phyloP scores from a whole-genome alignment of 805 yeast genomes.

The Lipomyces japonicus region DNA sequence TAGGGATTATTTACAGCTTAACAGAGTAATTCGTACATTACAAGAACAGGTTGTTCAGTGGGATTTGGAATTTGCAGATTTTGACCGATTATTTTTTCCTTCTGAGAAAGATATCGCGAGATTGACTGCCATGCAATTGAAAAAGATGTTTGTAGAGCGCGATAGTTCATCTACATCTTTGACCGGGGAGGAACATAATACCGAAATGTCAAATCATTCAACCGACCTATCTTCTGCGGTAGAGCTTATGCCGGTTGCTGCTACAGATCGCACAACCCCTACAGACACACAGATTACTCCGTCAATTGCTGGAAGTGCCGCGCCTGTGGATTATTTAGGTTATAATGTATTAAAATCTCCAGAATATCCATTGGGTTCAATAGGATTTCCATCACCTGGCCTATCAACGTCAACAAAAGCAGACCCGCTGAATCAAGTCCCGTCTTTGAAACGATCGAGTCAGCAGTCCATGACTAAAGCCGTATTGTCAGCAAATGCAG shows the following conservation, averaged over 20 bases:
- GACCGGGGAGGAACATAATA: conserved; percentile 15
- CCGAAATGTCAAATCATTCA: background rate
- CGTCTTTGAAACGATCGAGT: background rate
- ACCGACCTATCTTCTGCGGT: conserved; percentile 15
- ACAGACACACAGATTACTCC: no score
- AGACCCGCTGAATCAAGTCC: background rate
- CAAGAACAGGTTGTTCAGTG: conserved; percentile 82
- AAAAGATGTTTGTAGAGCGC: conserved; percentile 61
- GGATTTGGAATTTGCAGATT: conserved; percentile 78
- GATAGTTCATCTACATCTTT: conserved; percentile 24
- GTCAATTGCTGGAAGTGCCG: no score
- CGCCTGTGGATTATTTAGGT: no score
- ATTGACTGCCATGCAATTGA: conserved; percentile 82
- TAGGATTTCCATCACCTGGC: conserved; percentile 25
- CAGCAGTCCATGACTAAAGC: background rate
- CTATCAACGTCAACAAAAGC: conserved; percentile 10
- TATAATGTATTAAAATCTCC: background rate
- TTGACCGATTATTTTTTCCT: conserved; percentile 76
- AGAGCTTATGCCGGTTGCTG: conserved; percentile 23
- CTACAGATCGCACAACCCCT: background rate
- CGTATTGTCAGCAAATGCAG: conserved; percentile 1
- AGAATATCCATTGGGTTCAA: background rate
- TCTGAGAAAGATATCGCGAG: conserved; percentile 89
- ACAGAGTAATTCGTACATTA: conserved; percentile 61
- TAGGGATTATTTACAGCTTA: conserved; percentile 65